Percentiles rank a stretch among this genome's conserved stretches.
Evolutionary conservation across 2,329 filamentous ascomycete genomes (phyloP).

Genomic region (Colletotrichum paranaense): DNA sequence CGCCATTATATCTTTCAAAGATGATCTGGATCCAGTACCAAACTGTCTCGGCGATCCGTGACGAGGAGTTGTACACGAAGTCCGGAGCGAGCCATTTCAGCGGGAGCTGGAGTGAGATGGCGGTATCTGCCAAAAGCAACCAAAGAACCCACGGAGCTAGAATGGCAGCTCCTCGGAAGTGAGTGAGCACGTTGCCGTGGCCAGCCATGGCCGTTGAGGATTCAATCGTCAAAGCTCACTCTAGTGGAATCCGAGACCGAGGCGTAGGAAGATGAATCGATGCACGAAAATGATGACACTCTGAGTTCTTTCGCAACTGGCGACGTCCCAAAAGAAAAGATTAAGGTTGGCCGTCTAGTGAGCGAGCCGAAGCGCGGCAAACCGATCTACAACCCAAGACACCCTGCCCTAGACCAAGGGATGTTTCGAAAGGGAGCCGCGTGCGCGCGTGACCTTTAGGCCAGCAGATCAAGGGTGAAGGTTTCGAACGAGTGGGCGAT

Average conservation of each 20-base stretch:
- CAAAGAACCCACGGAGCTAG: conserved; percentile 64
- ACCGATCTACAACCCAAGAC: conserved; percentile 11
- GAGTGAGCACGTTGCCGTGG: conserved; percentile 42
- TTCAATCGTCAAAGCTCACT: not conserved
- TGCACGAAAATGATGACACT: not conserved
- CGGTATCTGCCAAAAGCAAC: conserved; percentile 62
- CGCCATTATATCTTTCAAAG: conserved; percentile 65
- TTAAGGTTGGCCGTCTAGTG: conserved; percentile 5
- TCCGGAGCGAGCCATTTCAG: conserved; percentile 60
- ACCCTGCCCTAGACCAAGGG: conserved; percentile 7
- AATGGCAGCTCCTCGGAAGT: conserved; percentile 56
- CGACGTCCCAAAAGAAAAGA: conserved; percentile 5
- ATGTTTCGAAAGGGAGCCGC: conserved; percentile 34
- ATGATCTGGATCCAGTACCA: conserved; percentile 69
- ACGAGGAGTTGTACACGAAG: conserved; percentile 65
- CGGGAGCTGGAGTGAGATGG: conserved; percentile 61
- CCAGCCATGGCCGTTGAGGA: conserved; percentile 26
- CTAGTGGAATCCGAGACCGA: conserved; percentile 22
- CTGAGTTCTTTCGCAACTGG: not conserved
- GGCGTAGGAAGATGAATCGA: not conserved
- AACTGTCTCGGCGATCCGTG: conserved; percentile 62
- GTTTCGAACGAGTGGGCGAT: conserved; percentile 13
- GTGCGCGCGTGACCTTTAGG: conserved; percentile 15
- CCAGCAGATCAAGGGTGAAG: conserved; percentile 1
- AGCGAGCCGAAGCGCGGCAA: conserved; percentile 11